These are phyloP conservation scores for Saturnispora silvae DNA, from an alignment of 805 yeast species.

Conservation along the genomic window DNA sequence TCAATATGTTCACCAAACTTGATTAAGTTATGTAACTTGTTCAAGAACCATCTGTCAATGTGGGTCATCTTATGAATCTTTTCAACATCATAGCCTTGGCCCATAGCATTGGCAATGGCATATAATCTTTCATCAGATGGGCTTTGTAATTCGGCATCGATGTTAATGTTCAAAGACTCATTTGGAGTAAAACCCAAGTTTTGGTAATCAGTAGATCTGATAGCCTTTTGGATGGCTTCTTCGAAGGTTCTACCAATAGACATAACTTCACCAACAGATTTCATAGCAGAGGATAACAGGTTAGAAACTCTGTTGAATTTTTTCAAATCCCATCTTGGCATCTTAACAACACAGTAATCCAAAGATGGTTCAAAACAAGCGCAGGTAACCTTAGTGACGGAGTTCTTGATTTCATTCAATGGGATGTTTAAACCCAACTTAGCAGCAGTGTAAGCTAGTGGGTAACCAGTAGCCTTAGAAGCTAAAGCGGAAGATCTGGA, in stretches of 20 bases:
- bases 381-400: constrained; percentile 90
- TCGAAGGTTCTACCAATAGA: constrained; percentile 97
- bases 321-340: constrained; percentile 96
- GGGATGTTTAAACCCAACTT: constrained; percentile 93
- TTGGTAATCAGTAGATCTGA: constrained; percentile 90
- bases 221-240: constrained; percentile 96
- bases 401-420: constrained; percentile 89
- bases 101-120: constrained; percentile 91
- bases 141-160: constrained; percentile 86
- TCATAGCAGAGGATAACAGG: constrained; percentile 92
- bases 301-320: constrained; percentile 94
- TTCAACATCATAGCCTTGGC: constrained; percentile 82
- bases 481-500: constrained; percentile 97
- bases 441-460: constrained; percentile 97
- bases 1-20: constrained; percentile 55
- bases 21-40: constrained; percentile 70
- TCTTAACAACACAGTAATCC: constrained; percentile 93
- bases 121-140: constrained; percentile 97
- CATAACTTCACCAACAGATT: constrained; percentile 99
- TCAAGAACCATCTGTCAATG: constrained; percentile 94
- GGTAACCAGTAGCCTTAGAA: constrained; percentile 97
- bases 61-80: constrained; percentile 84
- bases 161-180: constrained; percentile 75
- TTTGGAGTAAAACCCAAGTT: constrained; percentile 89
- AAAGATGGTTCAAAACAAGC: constrained; percentile 96